phyloP scores from a whole-genome alignment of 352 stramenopile species.

The Phytopythium aichiense region DNA sequence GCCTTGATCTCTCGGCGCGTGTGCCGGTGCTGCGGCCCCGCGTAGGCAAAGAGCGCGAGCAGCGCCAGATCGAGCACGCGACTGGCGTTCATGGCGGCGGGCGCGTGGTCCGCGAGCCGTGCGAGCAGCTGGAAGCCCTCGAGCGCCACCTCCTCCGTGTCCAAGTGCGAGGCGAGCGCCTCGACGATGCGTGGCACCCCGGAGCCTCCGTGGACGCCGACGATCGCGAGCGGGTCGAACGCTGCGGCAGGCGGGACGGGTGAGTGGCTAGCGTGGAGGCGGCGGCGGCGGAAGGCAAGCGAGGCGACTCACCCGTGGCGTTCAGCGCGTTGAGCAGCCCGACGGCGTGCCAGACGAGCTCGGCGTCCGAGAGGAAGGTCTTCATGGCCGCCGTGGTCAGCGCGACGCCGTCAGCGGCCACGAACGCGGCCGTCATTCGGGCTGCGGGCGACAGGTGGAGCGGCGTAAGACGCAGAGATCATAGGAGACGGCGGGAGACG shows the following conservation, averaged over 20 bases:
- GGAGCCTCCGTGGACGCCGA: conserved; percentile 40
- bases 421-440: conserved; percentile 47
- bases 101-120: conserved; percentile 42
- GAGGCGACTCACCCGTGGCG: conserved; percentile 31
- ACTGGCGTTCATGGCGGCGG: conserved; percentile 46
- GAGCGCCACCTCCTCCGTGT: conserved; percentile 70
- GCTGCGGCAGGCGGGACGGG: conserved; percentile 14
- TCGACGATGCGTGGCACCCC: conserved; percentile 61
- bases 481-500: too few species aligned
- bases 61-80: conserved; percentile 74
- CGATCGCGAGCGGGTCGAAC: conserved; percentile 43
- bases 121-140: conserved; percentile 71
- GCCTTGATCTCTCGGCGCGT: conserved; percentile 62
- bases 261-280: not conserved
- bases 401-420: conserved; percentile 59
- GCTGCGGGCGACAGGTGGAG: conserved; percentile 15
- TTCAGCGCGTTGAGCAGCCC: conserved; percentile 67
- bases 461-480: not conserved
- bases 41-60: conserved; percentile 64
- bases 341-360: conserved; percentile 71
- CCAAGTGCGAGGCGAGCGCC: conserved; percentile 57
- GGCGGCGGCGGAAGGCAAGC: not conserved
- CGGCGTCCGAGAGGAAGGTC: conserved; percentile 46
- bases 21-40: conserved; percentile 51
- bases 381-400: conserved; percentile 49